A percentile compares a stretch with the other conserved stretches of the same genome.
phyloP scores from a whole-genome alignment of 2,329 filamentous ascomycete species.

The Colletotrichum lentis region DNA sequence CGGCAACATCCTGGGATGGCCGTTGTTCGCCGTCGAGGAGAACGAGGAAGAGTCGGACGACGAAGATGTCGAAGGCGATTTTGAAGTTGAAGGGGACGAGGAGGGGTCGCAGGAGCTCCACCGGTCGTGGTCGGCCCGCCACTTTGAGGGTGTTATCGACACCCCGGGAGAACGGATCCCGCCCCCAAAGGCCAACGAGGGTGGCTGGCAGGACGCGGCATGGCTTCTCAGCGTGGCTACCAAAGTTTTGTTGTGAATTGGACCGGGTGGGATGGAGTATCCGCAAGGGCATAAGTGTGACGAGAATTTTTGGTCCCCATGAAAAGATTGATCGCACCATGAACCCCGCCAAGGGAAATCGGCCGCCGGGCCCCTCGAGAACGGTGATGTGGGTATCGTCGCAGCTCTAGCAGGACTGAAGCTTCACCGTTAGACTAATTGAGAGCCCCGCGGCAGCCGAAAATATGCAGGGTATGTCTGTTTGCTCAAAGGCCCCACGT shows the following conservation, averaged over 20 bases:
- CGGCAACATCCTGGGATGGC: conserved; percentile 65
- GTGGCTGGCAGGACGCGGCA: conserved; percentile 72
- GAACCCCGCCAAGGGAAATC: background rate
- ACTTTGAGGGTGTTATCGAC: conserved; percentile 53
- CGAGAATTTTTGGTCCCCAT: background rate
- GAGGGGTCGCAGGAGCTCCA: conserved; percentile 43
- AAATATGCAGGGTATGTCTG: conserved; percentile 32
- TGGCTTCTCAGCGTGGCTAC: conserved; percentile 73
- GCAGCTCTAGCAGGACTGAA: conserved; percentile 25
- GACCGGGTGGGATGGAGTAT: background rate
- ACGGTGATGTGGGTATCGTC: conserved; percentile 33
- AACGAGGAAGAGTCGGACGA: conserved; percentile 61
- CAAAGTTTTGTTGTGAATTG: conserved; percentile 63
- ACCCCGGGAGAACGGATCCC: conserved; percentile 57
- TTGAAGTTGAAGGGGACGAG: conserved; percentile 42
- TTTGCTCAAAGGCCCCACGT: conserved; percentile 24
- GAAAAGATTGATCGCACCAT: conserved; percentile 2
- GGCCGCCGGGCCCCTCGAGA: conserved; percentile 2
- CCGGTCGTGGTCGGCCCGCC: conserved; percentile 47
- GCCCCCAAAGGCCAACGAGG: conserved; percentile 61
- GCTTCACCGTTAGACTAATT: conserved; percentile 30
- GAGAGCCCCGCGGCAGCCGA: conserved; percentile 20
- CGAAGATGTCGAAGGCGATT: conserved; percentile 50
- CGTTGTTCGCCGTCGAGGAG: conserved; percentile 69
- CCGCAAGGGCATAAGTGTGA: background rate